Percentiles rank a stretch among this genome's conserved stretches.
Evolutionary conservation across 2,329 filamentous ascomycete genomes (phyloP).

Genomic region (Shiraia sp.): DNA sequence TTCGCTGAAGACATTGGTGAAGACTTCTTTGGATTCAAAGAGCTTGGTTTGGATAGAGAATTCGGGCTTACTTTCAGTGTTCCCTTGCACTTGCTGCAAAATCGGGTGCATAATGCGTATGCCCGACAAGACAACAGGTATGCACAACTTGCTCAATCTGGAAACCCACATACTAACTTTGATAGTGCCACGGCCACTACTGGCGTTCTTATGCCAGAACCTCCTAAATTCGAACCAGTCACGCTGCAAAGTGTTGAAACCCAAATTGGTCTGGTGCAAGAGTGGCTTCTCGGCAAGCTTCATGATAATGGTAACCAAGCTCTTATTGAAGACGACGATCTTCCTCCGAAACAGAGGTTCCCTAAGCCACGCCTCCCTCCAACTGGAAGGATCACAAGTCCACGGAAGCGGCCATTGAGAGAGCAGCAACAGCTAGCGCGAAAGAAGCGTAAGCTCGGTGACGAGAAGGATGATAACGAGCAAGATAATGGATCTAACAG

Average conservation of each 20-base stretch:
- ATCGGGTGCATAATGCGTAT: constrained; percentile 82
- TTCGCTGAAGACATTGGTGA: constrained; percentile 98
- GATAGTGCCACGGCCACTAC: constrained; percentile 62
- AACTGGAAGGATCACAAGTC: constrained; percentile 84
- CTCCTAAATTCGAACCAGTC: constrained; percentile 74
- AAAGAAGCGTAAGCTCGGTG: constrained; percentile 77
- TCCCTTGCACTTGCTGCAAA: constrained; percentile 90
- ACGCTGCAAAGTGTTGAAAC: constrained; percentile 75
- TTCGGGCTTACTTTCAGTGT: constrained; percentile 89
- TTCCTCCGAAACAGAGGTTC: constrained; percentile 86
- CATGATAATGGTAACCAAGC: constrained; percentile 81
- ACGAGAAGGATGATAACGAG: constrained; percentile 45
- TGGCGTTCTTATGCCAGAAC: constrained; percentile 66
- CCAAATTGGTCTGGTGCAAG: constrained; percentile 85
- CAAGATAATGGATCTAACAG: constrained; percentile 24
- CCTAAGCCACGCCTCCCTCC: constrained; percentile 65
- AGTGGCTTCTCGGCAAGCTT: constrained; percentile 89
- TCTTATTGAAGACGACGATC: constrained; percentile 89
- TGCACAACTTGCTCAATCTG: constrained; percentile 22
- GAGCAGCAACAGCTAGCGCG: constrained; percentile 83
- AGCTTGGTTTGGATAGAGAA: constrained; percentile 88
- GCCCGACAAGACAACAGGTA: constrained; percentile 72
- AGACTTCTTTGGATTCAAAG: constrained; percentile 98
- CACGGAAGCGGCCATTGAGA: constrained; percentile 78
- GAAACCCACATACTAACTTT: constrained; percentile 21